phyloP scores from a whole-genome alignment of 78 protist genomes.

The Neovahlkampfia damariscottae region DNA sequence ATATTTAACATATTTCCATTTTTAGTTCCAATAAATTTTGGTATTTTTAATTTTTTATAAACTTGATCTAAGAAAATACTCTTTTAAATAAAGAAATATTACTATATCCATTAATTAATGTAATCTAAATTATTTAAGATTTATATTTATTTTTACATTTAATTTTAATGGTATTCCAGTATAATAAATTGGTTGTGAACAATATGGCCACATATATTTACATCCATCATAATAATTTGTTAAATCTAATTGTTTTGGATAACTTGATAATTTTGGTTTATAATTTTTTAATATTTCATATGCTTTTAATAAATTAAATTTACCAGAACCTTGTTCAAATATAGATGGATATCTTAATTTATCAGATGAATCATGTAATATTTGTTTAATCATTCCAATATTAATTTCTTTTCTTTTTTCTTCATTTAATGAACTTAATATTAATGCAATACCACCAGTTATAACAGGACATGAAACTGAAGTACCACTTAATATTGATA shows the following conservation, averaged over 20 bases:
- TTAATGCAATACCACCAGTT: slow-evolving; percentile 59
- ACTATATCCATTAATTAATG: too few relatives aligned
- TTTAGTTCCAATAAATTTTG: not conserved
- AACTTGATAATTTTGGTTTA: slow-evolving; percentile 32
- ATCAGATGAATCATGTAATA: not conserved
- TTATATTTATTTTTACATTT: slow-evolving; percentile 56
- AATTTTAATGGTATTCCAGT: slow-evolving; percentile 47
- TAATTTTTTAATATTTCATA: not conserved
- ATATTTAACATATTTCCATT: not conserved
- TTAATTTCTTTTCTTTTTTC: not conserved
- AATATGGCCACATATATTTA: slow-evolving; percentile 83
- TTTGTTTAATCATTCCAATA: slow-evolving; percentile 26
- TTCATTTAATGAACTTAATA: not conserved
- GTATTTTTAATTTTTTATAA: not conserved
- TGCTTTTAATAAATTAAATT: slow-evolving; percentile 5
- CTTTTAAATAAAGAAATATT: too few relatives aligned
- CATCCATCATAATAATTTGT: too few relatives aligned
- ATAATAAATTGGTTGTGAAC: slow-evolving; percentile 70
- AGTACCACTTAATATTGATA: slow-evolving; percentile 72
- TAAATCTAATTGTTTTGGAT: not conserved
- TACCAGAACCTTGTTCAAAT: slow-evolving; percentile 43
- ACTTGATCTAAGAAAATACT: too few relatives aligned
- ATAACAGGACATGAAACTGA: slow-evolving; percentile 87
- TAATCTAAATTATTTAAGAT: too few relatives aligned
- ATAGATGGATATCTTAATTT: slow-evolving; percentile 1